phyloP scores from a whole-genome alignment of 768 basidiomycete species.

The Serendipita sp. region DNA sequence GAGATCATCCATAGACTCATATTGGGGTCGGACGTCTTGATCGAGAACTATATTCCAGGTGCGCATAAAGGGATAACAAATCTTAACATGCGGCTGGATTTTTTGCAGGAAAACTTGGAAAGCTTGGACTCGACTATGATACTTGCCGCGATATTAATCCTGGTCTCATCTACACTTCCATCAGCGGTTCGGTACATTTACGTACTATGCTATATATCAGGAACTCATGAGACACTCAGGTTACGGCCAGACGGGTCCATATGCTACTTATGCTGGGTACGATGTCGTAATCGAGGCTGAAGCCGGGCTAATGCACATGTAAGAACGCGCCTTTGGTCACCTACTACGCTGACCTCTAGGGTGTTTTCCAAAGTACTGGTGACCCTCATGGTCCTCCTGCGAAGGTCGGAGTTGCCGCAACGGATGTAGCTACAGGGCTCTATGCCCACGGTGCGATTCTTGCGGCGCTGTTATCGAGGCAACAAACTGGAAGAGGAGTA shows the following conservation, averaged over 20 bases:
- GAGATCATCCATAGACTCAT: constrained; percentile 61
- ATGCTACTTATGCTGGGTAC: constrained; percentile 67
- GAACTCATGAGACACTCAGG: constrained; percentile 25
- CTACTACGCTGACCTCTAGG: constrained; percentile 11
- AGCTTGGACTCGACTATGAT: constrained; percentile 76
- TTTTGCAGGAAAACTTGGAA: constrained; percentile 61
- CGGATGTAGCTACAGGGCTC: constrained; percentile 61
- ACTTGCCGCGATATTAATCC: constrained; percentile 66
- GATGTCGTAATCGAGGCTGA: constrained; percentile 81
- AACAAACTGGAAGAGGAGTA: constrained; percentile 71
- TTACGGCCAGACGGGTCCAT: constrained; percentile 84
- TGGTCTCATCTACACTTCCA: constrained; percentile 69
- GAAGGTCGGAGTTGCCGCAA: constrained; percentile 92
- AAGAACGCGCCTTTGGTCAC: constrained; percentile 19
- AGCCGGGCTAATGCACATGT: constrained; percentile 93
- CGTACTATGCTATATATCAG: constrained; percentile 17
- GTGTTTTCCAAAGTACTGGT: constrained; percentile 45
- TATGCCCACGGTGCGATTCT: constrained; percentile 89
- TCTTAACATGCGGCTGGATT: no score
- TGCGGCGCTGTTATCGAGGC: constrained; percentile 70
- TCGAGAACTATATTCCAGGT: constrained; percentile 71
- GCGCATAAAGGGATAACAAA: no score
- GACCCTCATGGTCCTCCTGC: constrained; percentile 72
- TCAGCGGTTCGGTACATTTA: constrained; percentile 49
- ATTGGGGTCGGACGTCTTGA: constrained; percentile 62